Base-by-base conservation (phyloP, 2,329 filamentous ascomycete species). In the Phialophora chinensis region DNA sequence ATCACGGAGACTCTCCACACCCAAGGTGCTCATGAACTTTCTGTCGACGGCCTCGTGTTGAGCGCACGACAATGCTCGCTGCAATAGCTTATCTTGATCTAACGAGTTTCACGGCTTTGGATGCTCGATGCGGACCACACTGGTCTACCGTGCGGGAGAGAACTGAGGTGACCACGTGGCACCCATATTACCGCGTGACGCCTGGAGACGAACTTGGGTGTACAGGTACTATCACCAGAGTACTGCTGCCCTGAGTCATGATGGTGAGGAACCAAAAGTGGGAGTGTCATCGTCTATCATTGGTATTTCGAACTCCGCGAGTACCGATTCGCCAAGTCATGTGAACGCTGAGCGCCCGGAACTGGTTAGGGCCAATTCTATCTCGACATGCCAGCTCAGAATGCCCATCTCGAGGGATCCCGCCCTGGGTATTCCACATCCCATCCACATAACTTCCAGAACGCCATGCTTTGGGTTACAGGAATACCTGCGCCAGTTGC, bases 401-500 rank as follows among this genome's bases (percentile, higher is more conserved):
- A 27, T 25, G 44, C 27, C 20, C 42, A 60, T n/a, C 14, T 42
- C 14, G 14, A n/a, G n/a, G 31, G 17, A 6, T 14, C 38, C 38
- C 38, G 38, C 44, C 33, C 35, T 60, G 57, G 42, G 23, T 33
- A 49, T 50, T 60, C 58, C 56, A 25, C 25, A 58, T 58, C 14
- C 57, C 47, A 44, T n/a, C 54, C 52, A 31, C 31, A 35, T 61
- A 55, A 35, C 42, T 49, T 61, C 55, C 62, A 49, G 35, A 67
- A 71, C 68, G 66, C 69, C 67, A 38, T 63, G 68, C 69, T 68
- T 54, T 10, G 29, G 53, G 53, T 33, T 11, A 35, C 25, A 53
- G 27, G 7, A 29, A 57, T 58, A 33, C 38, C 17, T 44, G 27
- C 20, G 12, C 55, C 55, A 25, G 23, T 25, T 14, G 55, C 33